Conservation (phyloP, 306 rosid species). For the Pachyrhizus erosus region DNA sequence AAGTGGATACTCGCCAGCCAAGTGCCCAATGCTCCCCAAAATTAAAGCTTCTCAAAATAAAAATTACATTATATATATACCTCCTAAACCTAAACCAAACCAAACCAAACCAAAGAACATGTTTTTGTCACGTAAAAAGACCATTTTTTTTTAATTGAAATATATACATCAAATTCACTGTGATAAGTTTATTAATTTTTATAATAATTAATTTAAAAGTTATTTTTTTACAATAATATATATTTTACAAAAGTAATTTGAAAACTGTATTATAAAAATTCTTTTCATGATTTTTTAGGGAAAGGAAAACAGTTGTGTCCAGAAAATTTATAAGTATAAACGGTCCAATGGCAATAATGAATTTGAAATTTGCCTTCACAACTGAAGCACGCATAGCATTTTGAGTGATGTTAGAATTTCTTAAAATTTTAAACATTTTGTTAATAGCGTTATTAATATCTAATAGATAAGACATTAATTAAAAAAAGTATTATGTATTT, state of each 20-base stretch:
- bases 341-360: not conserved
- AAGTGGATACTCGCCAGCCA: too few relatives aligned
- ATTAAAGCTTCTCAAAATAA: not conserved
- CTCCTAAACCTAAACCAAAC: too few relatives aligned
- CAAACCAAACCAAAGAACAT: not conserved
- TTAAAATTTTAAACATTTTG: not conserved
- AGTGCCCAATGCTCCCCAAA: not conserved
- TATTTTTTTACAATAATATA: not conserved
- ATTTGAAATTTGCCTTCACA: not conserved
- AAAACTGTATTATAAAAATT: not conserved
- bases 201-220: too few relatives aligned
- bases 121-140: not conserved
- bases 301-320: too few relatives aligned
- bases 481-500: not conserved
- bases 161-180: too few relatives aligned
- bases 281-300: not conserved
- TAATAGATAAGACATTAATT: not conserved
- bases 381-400: not conserved
- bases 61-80: too few relatives aligned
- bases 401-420: not conserved
- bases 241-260: not conserved
- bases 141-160: too few relatives aligned
- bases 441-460: not conserved
- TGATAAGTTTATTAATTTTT: too few relatives aligned
- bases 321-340: too few relatives aligned